A percentile compares a stretch with the other conserved stretches of the same genome.
Evolutionary conservation across 2,329 filamentous ascomycete species (phyloP).

Genomic region (Coleophoma eucalyptorum): DNA sequence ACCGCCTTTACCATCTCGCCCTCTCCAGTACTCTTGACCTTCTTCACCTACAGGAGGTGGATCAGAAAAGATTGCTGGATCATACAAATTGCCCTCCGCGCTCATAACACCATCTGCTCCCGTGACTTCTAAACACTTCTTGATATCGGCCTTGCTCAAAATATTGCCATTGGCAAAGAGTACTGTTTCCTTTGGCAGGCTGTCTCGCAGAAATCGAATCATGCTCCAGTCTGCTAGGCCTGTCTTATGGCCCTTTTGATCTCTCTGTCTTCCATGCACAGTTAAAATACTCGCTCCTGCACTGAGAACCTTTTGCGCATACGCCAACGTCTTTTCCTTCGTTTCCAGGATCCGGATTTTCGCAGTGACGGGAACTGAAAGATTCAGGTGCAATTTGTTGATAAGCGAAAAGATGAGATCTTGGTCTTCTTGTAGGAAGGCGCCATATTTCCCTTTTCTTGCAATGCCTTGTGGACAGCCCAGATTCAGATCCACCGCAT

Average conservation of each 20-base stretch:
- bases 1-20: constrained; percentile 72
- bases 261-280: constrained; percentile 81
- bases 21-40: constrained; percentile 82
- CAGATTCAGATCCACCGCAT: constrained; percentile 92
- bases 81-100: constrained; percentile 90
- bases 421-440: constrained; percentile 93
- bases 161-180: constrained; percentile 97
- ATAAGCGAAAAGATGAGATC: constrained; percentile 79
- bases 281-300: constrained; percentile 92
- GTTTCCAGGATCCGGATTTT: constrained; percentile 92
- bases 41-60: constrained; percentile 61
- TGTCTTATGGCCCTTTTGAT: constrained; percentile 95
- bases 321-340: constrained; percentile 79
- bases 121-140: constrained; percentile 73
- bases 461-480: constrained; percentile 97
- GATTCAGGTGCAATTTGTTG: constrained; percentile 71
- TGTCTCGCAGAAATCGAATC: constrained; percentile 77
- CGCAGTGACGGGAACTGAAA: constrained; percentile 84
- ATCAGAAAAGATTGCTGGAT: constrained; percentile 79
- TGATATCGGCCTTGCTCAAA: constrained; percentile 73
- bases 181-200: constrained; percentile 80
- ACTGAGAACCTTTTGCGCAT: constrained; percentile 80
- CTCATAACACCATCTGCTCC: constrained; percentile 94
- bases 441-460: constrained; percentile 83
- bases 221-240: constrained; percentile 90